These are phyloP conservation scores for Cyberlindnera lachancei DNA, from an alignment of 805 yeast genomes.

Conservation along the genomic window DNA sequence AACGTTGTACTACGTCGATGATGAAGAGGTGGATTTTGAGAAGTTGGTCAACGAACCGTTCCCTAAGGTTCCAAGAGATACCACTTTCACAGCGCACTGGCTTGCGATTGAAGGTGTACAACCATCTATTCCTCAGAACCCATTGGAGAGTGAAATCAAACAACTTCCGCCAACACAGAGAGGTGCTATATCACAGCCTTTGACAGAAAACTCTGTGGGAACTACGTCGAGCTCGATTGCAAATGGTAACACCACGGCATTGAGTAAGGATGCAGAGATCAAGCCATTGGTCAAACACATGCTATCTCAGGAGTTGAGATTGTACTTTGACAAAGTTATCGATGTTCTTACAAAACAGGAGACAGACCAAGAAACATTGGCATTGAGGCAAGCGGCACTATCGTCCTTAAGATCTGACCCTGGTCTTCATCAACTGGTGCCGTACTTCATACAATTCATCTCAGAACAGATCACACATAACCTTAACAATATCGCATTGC, in stretches of 20 bases:
- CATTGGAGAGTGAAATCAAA: slow-evolving; percentile 68
- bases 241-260: slow-evolving; percentile 7
- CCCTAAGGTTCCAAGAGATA: slow-evolving; percentile 90
- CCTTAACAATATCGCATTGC: slow-evolving; percentile 57
- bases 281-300: slow-evolving; percentile 94
- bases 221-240: slow-evolving; percentile 23
- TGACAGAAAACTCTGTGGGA: slow-evolving; percentile 35
- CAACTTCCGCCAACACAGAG: slow-evolving; percentile 69
- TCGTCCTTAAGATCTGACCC: slow-evolving; percentile 85
- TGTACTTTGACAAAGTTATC: slow-evolving; percentile 86
- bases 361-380: slow-evolving; percentile 31
- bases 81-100: slow-evolving; percentile 95
- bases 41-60: slow-evolving; percentile 87
- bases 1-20: slow-evolving; percentile 86
- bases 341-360: slow-evolving; percentile 62
- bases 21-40: slow-evolving; percentile 89
- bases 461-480: slow-evolving; percentile 93
- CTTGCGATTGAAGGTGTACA: slow-evolving; percentile 97
- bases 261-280: slow-evolving; percentile 45
- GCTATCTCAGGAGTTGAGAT: slow-evolving; percentile 84
- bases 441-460: slow-evolving; percentile 91
- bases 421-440: slow-evolving; percentile 93
- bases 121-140: slow-evolving; percentile 96
- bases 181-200: slow-evolving; percentile 70
- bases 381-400: slow-evolving; percentile 70